phyloP scores from a whole-genome alignment of 768 basidiomycete genomes.

The Pleurotus giganteus region DNA sequence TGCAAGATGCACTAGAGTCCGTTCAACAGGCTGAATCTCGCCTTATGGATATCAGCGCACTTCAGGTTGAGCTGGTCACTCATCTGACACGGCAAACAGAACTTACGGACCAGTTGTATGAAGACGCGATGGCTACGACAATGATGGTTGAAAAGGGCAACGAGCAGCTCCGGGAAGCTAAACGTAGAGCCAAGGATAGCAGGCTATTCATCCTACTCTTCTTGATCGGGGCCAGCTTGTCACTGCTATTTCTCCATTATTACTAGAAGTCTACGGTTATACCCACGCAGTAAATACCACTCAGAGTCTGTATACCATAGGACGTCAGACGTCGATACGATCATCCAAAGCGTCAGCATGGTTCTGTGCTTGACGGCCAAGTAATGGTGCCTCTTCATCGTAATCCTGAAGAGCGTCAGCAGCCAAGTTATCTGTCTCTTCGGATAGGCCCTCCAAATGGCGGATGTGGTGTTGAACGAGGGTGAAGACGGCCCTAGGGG shows the following conservation, averaged over 20 bases:
- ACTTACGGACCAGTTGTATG: constrained; percentile 89
- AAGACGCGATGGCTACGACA: constrained; percentile 88
- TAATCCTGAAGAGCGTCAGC: constrained; percentile 60
- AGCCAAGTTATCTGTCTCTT: constrained; percentile 51
- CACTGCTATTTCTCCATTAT: constrained; percentile 89
- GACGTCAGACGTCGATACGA: constrained; percentile 2
- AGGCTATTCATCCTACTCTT: constrained; percentile 90
- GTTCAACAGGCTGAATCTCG: constrained; percentile 92
- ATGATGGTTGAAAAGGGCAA: constrained; percentile 89
- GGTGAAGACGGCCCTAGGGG: constrained; percentile 60
- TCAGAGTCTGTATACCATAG: not conserved
- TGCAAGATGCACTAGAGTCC: constrained; percentile 82
- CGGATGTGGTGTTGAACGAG: constrained; percentile 62
- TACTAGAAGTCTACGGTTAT: constrained; percentile 46
- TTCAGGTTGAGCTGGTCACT: constrained; percentile 89
- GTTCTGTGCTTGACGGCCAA: constrained; percentile 22
- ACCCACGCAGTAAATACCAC: constrained; percentile 17
- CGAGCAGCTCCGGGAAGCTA: constrained; percentile 84
- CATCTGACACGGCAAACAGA: constrained; percentile 91
- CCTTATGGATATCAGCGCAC: constrained; percentile 86
- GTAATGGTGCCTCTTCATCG: constrained; percentile 59
- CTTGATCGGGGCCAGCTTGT: constrained; percentile 87
- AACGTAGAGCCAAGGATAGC: constrained; percentile 81
- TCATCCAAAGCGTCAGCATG: constrained; percentile 1
- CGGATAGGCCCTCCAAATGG: constrained; percentile 44